Evolutionary conservation across 2,329 filamentous ascomycete species (phyloP), one percentile per base, ranked within the genome.

Genomic region (Daldinia sp.): DNA sequence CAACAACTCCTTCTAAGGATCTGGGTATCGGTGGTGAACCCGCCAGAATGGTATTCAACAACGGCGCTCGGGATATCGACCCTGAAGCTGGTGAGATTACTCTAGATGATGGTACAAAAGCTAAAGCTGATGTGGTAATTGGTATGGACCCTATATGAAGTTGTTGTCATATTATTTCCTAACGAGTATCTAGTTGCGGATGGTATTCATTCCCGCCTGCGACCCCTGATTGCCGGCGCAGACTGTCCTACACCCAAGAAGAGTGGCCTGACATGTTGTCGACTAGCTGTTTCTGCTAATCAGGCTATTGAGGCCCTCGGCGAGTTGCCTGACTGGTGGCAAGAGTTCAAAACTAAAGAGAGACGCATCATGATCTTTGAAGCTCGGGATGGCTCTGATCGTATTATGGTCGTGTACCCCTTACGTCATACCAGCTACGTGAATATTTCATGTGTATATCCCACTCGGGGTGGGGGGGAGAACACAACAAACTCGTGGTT

Each of bases 171-270:
- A 11, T 19, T 13, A 15, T 19, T 13, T 10, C 2, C 17, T 49
- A 9, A 23, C 4, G 2, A 45, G 32, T 15, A 3, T 21, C 8
- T 43, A 71, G 69, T 65, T 17, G 66, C 69, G 10, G 70, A 72
- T 39, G 70, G 70, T 21, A 68, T 72, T 13, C 69, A 72, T 64
- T 72, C 69, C 21, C 66, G 58, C n/a, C 30, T 71, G 10, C 56
- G 70, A 17, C 61, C 64, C 3, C 54, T 54, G 17, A 64, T 72
- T 30, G 61, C 64, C n/a, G 58, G 65, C 17, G 23, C 41, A 15
- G 43, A 64, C 11, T 63, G 54, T 7, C 49, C 55, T n/a, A 58
- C 34, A 6, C 35, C 69, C 11, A 35, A 61, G 41, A 72, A 70
- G 61, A 68, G 58, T 11, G 69, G 69, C 0, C n/a, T 71, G 30